phyloP scores from a whole-genome alignment of 345 rosid species.

The Boechera retrofracta region DNA sequence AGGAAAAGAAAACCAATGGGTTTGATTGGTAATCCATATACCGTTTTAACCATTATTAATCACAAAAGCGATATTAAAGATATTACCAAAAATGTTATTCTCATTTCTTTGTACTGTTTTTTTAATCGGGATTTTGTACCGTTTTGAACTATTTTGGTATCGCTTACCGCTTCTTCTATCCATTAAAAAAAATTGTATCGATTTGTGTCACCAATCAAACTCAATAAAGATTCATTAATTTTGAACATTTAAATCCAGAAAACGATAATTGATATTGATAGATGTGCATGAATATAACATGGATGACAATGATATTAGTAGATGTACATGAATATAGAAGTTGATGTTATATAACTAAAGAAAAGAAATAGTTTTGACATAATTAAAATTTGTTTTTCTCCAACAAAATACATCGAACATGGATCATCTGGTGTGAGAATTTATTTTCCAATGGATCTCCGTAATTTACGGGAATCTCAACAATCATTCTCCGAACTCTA shows the following conservation, averaged over 20 bases:
- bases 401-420: constrained; percentile 44
- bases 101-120: too few relatives aligned
- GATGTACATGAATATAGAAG: constrained; percentile 1
- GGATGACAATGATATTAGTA: constrained; percentile 32
- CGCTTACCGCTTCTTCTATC: too few relatives aligned
- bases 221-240: too few relatives aligned
- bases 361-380: background rate
- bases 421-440: constrained; percentile 28
- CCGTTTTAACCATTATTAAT: too few relatives aligned
- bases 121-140: too few relatives aligned
- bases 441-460: constrained; percentile 34
- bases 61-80: too few relatives aligned
- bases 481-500: constrained; percentile 42
- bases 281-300: constrained; percentile 24
- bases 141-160: too few relatives aligned
- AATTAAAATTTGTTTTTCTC: background rate
- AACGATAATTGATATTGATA: constrained; percentile 17
- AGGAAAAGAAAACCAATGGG: background rate
- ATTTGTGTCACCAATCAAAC: too few relatives aligned
- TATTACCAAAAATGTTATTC: too few relatives aligned
- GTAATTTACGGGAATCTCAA: constrained; percentile 42
- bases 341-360: background rate
- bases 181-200: too few relatives aligned
- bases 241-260: background rate
- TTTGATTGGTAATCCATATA: too few relatives aligned